Conservation (phyloP, 2,329 filamentous ascomycete species). For the Nemania abortiva region DNA sequence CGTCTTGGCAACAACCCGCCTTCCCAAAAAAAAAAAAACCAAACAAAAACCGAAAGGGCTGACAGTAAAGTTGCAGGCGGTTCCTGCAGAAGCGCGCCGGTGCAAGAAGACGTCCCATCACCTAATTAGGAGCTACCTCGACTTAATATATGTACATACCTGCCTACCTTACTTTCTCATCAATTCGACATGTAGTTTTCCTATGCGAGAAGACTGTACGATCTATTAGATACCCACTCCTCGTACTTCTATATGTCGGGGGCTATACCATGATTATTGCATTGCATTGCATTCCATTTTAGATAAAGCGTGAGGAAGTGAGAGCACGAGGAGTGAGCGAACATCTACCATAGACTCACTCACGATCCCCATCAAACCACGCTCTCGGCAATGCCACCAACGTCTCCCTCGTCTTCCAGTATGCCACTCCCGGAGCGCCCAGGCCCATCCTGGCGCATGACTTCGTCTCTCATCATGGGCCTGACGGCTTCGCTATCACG, state of each 20-base stretch:
- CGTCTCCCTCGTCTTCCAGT: slow-evolving; percentile 24
- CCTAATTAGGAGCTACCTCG: neutral
- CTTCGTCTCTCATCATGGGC: slow-evolving; percentile 81
- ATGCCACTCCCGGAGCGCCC: slow-evolving; percentile 57
- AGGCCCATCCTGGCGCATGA: slow-evolving; percentile 76
- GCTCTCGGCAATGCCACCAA: slow-evolving; percentile 35
- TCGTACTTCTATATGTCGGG: neutral
- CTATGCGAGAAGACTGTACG: neutral
- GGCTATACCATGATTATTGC: slow-evolving; percentile 34
- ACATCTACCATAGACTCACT: slow-evolving; percentile 10
- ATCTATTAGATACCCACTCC: neutral
- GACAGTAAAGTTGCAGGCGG: neutral
- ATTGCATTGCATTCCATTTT: neutral
- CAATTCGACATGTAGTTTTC: slow-evolving; percentile 23
- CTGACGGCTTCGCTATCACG: slow-evolving; percentile 77
- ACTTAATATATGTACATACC: too few species aligned
- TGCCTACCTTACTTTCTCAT: neutral
- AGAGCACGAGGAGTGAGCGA: slow-evolving; percentile 30
- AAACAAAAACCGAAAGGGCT: too few species aligned
- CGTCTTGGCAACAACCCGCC: too few species aligned
- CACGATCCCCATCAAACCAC: neutral
- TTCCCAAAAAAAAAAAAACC: neutral
- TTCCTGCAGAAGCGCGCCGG: neutral
- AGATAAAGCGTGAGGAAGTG: slow-evolving; percentile 6
- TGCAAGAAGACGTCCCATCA: slow-evolving; percentile 17